Evolutionary conservation across 805 yeast genomes (phyloP).

Genomic region (Starmerella apis): DNA sequence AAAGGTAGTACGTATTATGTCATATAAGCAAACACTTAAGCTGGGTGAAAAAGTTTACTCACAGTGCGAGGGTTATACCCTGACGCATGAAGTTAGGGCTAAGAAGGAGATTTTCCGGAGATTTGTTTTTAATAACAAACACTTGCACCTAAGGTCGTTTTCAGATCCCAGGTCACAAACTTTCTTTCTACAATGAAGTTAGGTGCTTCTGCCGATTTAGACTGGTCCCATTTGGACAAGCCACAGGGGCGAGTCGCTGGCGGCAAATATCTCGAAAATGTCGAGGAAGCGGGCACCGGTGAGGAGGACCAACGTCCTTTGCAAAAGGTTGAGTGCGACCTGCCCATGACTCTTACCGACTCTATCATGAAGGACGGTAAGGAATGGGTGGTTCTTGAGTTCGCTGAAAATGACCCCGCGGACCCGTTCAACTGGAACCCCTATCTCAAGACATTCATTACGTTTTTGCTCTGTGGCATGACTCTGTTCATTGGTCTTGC

Average conservation of each 20-base stretch:
- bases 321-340: slow-evolving; percentile 21
- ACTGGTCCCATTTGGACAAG: slow-evolving; percentile 22
- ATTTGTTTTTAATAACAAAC: background rate
- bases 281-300: slow-evolving; percentile 8
- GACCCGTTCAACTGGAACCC: slow-evolving; percentile 82
- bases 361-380: slow-evolving; percentile 22
- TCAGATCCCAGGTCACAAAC: background rate
- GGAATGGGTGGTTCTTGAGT: slow-evolving; percentile 40
- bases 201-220: slow-evolving; percentile 24
- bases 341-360: slow-evolving; percentile 24
- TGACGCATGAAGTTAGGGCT: background rate
- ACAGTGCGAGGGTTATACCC: background rate
- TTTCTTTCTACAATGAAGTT: slow-evolving; percentile 11
- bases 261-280: slow-evolving; percentile 21
- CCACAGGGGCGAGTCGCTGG: slow-evolving; percentile 24
- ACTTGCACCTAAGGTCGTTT: too few species aligned
- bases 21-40: slow-evolving; percentile 1
- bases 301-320: slow-evolving; percentile 20
- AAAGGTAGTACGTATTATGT: background rate
- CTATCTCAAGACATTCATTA: slow-evolving; percentile 36
- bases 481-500: slow-evolving; percentile 91
- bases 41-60: slow-evolving; percentile 4
- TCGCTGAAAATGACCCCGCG: slow-evolving; percentile 82
- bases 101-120: slow-evolving; percentile 1
- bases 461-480: slow-evolving; percentile 54